These are phyloP conservation scores for Erodium texanum DNA, from an alignment of 441 rosid genomes.

Conservation along the genomic window DNA sequence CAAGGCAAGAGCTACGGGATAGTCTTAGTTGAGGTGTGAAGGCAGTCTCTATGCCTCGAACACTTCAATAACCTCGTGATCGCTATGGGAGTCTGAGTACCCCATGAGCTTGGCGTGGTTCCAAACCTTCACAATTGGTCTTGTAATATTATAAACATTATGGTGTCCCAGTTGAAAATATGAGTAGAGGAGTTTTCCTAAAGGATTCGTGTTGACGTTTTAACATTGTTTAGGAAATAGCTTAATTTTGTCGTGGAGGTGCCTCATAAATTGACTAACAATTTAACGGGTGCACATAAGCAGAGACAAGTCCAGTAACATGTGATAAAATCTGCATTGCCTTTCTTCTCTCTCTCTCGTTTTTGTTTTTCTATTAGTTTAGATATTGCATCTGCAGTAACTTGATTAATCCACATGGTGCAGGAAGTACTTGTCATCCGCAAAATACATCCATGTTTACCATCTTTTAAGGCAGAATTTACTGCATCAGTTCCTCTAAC, in stretches of 20 bases:
- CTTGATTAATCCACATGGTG: conserved; percentile 17
- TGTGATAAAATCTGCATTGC: not conserved
- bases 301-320: not conserved
- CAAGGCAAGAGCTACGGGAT: no score
- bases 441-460: conserved; percentile 90
- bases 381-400: conserved; percentile 14
- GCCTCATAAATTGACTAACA: not conserved
- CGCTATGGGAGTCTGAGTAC: no score
- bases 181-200: not conserved
- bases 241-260: not conserved
- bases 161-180: not conserved
- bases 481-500: conserved; percentile 96
- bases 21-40: no score
- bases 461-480: conserved; percentile 96
- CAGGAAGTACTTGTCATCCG: conserved; percentile 88
- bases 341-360: not conserved
- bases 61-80: no score
- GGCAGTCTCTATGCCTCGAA: no score
- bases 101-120: no score
- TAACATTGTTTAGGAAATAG: not conserved
- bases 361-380: not conserved
- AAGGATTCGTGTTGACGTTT: not conserved
- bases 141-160: no score
- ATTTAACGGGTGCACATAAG: not conserved
- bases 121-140: no score